These are phyloP conservation scores for Zygotorulaspora danielsina DNA, from an alignment of 805 yeast species.

Conservation along the genomic window DNA sequence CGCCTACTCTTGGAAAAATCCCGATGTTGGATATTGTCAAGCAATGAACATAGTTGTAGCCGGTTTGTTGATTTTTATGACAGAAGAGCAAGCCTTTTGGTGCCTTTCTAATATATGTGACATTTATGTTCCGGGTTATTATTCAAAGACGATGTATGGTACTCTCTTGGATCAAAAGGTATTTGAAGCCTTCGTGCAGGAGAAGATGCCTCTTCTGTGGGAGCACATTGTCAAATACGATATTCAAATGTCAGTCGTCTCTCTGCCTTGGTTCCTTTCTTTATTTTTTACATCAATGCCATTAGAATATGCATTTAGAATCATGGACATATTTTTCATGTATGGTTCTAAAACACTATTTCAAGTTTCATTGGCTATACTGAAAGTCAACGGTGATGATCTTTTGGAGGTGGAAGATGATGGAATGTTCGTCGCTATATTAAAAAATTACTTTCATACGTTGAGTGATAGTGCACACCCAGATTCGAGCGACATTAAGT, in stretches of 20 bases:
- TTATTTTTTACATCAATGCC: constrained; percentile 92
- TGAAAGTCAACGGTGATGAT: constrained; percentile 82
- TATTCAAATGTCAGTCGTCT: constrained; percentile 87
- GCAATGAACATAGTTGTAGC: constrained; percentile 96
- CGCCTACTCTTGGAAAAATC: constrained; percentile 95
- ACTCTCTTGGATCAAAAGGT: constrained; percentile 91
- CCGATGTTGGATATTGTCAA: constrained; percentile 96
- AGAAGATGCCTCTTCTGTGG: constrained; percentile 85
- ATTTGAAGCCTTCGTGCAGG: constrained; percentile 83
- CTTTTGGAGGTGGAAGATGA: constrained; percentile 80
- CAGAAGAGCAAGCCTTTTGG: constrained; percentile 98
- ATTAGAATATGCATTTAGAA: constrained; percentile 83
- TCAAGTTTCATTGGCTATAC: constrained; percentile 89
- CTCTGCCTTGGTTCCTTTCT: constrained; percentile 94
- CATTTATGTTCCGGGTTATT: constrained; percentile 86
- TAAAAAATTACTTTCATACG: constrained; percentile 74
- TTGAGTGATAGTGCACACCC: constrained; percentile 80
- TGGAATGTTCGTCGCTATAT: constrained; percentile 80
- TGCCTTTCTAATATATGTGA: constrained; percentile 77
- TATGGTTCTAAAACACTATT: constrained; percentile 87
- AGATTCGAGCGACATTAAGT: constrained; percentile 56
- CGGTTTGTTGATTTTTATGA: constrained; percentile 73
- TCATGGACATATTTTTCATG: constrained; percentile 82
- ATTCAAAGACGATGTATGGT: constrained; percentile 96
- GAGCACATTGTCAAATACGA: constrained; percentile 73